These are phyloP conservation scores for Didymella arachidicola DNA, from an alignment of 2,329 filamentous ascomycete genomes.

Conservation along the genomic window DNA sequence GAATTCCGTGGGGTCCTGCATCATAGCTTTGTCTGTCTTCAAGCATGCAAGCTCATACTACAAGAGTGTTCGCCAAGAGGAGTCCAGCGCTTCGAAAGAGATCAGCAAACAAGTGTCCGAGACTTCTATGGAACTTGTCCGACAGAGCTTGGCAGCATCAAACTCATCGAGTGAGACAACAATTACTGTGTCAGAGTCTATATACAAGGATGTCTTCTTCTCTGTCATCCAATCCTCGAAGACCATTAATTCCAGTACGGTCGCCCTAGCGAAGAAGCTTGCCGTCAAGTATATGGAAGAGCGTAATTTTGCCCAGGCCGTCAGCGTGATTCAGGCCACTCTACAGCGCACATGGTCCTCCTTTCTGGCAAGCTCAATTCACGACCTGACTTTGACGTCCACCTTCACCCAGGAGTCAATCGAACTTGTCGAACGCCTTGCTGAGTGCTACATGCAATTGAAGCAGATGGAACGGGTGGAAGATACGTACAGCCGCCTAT, in stretches of 20 bases:
- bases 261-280: constrained; percentile 54
- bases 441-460: constrained; percentile 55
- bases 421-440: constrained; percentile 57
- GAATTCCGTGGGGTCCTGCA: constrained; percentile 55
- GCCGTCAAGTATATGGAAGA: constrained; percentile 55
- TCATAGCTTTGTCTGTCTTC: constrained; percentile 58
- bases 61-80: constrained; percentile 45
- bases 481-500: constrained; percentile 51
- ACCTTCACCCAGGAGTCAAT: constrained; percentile 57
- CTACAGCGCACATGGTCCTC: constrained; percentile 57
- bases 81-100: constrained; percentile 52
- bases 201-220: constrained; percentile 56
- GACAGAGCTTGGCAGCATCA: constrained; percentile 45
- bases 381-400: constrained; percentile 55
- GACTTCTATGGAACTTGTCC: constrained; percentile 54
- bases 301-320: constrained; percentile 58
- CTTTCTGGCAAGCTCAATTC: constrained; percentile 54
- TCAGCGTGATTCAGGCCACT: constrained; percentile 56
- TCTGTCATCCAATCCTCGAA: constrained; percentile 51
- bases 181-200: constrained; percentile 52
- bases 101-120: constrained; percentile 53
- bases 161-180: constrained; percentile 48
- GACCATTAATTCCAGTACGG: constrained; percentile 52
- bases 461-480: constrained; percentile 50
- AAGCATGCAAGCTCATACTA: constrained; percentile 51